A percentile compares a stretch with the other conserved stretches of the same genome.
phyloP scores from a whole-genome alignment of 805 yeast species.

The Candida ponderosae region DNA sequence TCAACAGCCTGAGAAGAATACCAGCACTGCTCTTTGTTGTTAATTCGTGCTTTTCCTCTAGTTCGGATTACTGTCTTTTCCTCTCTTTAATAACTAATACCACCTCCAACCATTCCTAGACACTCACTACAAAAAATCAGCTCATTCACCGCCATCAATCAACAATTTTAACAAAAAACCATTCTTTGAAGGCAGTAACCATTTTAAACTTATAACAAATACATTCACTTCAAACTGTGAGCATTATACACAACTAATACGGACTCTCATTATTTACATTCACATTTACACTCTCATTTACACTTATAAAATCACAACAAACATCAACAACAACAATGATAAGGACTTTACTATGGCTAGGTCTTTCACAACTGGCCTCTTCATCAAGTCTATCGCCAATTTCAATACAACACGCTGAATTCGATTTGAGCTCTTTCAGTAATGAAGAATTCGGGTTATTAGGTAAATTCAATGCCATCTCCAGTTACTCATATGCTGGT shows the following conservation, averaged over 20 bases:
- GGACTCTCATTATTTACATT: background rate
- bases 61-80: background rate
- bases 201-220: no score
- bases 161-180: no score
- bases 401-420: background rate
- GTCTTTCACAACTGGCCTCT: slow-evolving; percentile 13
- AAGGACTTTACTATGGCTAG: background rate
- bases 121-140: no score
- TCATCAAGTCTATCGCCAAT: slow-evolving; percentile 2
- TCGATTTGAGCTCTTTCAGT: slow-evolving; percentile 3
- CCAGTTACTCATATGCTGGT: slow-evolving; percentile 26
- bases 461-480: slow-evolving; percentile 30
- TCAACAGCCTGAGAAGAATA: background rate
- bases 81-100: background rate
- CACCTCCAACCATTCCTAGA: background rate
- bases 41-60: background rate
- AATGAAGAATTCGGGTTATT: slow-evolving; percentile 17
- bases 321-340: background rate
- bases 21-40: background rate
- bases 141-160: no score
- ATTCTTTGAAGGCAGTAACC: no score
- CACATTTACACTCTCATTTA: background rate
- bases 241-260: background rate
- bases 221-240: no score
- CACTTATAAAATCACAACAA: background rate